phyloP scores from a whole-genome alignment of 108 stramenopile species.

The Pseudonitzschia pungens region DNA sequence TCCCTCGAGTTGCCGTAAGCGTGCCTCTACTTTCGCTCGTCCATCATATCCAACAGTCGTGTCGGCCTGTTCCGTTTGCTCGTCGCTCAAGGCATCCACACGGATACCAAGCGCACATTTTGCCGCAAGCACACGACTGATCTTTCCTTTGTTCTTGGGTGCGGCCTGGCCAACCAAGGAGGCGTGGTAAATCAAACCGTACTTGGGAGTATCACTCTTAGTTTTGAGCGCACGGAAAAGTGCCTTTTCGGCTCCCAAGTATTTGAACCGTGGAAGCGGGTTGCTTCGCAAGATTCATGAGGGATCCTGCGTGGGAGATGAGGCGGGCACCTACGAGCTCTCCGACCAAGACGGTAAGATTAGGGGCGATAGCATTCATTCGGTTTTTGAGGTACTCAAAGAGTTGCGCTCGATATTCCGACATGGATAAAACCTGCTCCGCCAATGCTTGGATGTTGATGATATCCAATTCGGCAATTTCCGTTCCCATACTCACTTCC shows the following conservation, averaged over 20 bases:
- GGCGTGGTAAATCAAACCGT: conserved; percentile 99
- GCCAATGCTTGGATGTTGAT: conserved; percentile 91
- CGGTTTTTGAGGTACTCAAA: conserved; percentile 98
- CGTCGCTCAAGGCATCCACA: conserved; percentile 98
- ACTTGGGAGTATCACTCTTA: conserved; percentile 99
- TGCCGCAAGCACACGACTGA: conserved; percentile 97
- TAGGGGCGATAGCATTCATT: conserved; percentile 99
- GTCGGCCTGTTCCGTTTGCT: conserved; percentile 82
- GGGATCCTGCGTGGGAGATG: conserved; percentile 97
- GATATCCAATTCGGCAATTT: conserved; percentile 95
- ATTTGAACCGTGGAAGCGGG: conserved; percentile 99
- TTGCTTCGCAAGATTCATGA: conserved; percentile 99
- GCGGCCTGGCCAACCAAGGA: conserved; percentile 97
- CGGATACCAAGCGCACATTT: conserved; percentile 97
- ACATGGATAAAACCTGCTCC: conserved; percentile 95
- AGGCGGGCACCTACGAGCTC: conserved; percentile 98
- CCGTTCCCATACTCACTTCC: conserved; percentile 98
- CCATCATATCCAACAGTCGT: conserved; percentile 96
- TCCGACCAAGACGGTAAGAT: conserved; percentile 98
- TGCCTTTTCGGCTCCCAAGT: conserved; percentile 99
- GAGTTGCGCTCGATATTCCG: conserved; percentile 97
- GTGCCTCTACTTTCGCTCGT: conserved; percentile 96
- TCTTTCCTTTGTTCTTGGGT: conserved; percentile 99
- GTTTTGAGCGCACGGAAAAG: conserved; percentile 99
- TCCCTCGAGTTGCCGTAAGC: conserved; percentile 95